Base-by-base conservation (phyloP, 2,329 filamentous ascomycete species). In the Fusarium sp. region DNA sequence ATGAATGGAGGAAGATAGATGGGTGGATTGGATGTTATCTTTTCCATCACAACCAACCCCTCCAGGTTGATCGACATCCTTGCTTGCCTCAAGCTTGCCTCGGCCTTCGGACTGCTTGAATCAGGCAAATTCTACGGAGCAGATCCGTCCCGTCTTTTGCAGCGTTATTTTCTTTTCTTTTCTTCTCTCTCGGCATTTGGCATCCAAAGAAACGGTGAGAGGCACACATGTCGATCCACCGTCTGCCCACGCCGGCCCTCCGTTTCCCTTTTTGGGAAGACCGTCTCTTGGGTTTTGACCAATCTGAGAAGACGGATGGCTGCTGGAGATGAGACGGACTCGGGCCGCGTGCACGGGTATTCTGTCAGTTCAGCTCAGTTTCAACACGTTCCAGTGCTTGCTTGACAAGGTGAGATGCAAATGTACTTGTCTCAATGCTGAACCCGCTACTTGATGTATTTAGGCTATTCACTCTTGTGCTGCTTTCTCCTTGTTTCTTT, bases 271-370 rank as follows among this genome's bases (percentile, higher is more conserved):
- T n/a, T 43, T 42, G 10, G 47, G 21, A 14, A 29, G 36, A 39
- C 49, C 57, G 52, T 51, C 61, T 44, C 17, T 56, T 32, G 31
- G 27, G n/a, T 50, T 50, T 65, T 35, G 38, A 25, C 61, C 56
- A 62, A 61, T 63, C 55, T 44, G 47, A 45, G 37, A 39, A 43
- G 17, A 15, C 36, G 45, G 49, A 38, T 47, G 44, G 27, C 23
- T 25, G 23, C 8, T 25, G 23, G 23, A 25, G 23, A 25, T 8
- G n/a, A 14, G 35, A 47, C 36, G 53, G 48, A 69, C 63, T 69
- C 66, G 66, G 62, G 59, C 66, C 67, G 66, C 54, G 51, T 53
- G 54, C 62, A 68, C 52, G 49, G 61, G 50, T 66, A 49, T 38
- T 43, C 35, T 44, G 48, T 41, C 29, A 7, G 23, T 13, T 37